Evolutionary conservation across 441 rosid genomes (phyloP).

Genomic region (Gossypium davidsonii): DNA sequence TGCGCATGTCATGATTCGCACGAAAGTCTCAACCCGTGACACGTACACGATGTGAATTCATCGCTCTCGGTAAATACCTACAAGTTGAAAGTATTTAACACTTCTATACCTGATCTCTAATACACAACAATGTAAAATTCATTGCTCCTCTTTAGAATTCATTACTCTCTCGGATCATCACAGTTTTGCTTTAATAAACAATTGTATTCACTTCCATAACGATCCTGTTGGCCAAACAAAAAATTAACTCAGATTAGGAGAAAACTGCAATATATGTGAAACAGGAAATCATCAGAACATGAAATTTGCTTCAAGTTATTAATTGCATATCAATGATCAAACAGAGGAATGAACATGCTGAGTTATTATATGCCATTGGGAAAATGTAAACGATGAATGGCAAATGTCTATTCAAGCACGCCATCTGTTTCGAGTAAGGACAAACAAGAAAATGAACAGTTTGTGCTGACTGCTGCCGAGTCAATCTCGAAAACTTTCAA

Average conservation of each 20-base stretch:
- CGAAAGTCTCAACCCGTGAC: too few relatives aligned
- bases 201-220: neutral
- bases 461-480: neutral
- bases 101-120: too few relatives aligned
- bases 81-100: too few relatives aligned
- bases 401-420: conserved; percentile 22
- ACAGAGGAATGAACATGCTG: neutral
- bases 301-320: neutral
- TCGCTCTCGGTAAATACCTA: too few relatives aligned
- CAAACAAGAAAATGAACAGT: conserved; percentile 15
- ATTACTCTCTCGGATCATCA: too few relatives aligned
- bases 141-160: too few relatives aligned
- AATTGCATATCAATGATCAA: neutral
- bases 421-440: conserved; percentile 20
- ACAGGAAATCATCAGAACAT: neutral
- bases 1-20: too few relatives aligned
- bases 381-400: neutral
- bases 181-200: neutral
- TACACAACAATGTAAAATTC: too few relatives aligned
- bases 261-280: neutral
- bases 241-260: neutral
- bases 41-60: too few relatives aligned
- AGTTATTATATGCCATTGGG: neutral
- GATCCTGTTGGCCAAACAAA: neutral
- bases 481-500: conserved; percentile 11